Conservation (phyloP, 2,329 filamentous ascomycete species). For the Gnomoniopsis sp. region DNA sequence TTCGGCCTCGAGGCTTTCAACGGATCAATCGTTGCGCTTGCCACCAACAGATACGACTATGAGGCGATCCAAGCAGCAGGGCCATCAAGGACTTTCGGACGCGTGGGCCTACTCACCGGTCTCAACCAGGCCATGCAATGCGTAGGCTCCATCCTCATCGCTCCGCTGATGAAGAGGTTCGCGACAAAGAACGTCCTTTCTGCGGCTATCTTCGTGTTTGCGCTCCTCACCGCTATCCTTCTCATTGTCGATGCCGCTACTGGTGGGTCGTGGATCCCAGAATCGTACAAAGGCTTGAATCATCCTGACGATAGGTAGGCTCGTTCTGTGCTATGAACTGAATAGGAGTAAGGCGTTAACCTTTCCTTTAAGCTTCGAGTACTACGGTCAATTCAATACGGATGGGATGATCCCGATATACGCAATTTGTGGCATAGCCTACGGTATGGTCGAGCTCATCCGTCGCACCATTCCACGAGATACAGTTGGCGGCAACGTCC, state of each 20-base stretch:
- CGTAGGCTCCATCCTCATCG: slow-evolving; percentile 47
- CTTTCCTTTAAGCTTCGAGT: slow-evolving; percentile 30
- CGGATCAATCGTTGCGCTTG: slow-evolving; percentile 45
- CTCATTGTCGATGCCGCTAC: slow-evolving; percentile 46
- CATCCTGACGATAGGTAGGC: slow-evolving; percentile 26
- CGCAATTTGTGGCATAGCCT: slow-evolving; percentile 36
- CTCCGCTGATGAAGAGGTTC: slow-evolving; percentile 45
- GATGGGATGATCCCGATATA: slow-evolving; percentile 49
- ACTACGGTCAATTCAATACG: slow-evolving; percentile 46
- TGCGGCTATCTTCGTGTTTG: slow-evolving; percentile 41
- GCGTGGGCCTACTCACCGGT: slow-evolving; percentile 43
- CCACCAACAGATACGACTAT: slow-evolving; percentile 47
- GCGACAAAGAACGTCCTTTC: slow-evolving; percentile 44
- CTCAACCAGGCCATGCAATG: slow-evolving; percentile 50
- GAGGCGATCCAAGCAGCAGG: slow-evolving; percentile 31
- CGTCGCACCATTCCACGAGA: slow-evolving; percentile 48
- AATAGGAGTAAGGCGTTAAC: neutral
- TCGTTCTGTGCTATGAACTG: neutral
- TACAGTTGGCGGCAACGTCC: slow-evolving; percentile 47
- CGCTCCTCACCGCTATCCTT: slow-evolving; percentile 42
- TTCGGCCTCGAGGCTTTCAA: slow-evolving; percentile 50
- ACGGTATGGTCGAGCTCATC: slow-evolving; percentile 50
- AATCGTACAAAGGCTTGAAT: slow-evolving; percentile 22
- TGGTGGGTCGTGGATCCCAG: slow-evolving; percentile 40
- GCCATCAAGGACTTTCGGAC: slow-evolving; percentile 38